These are phyloP conservation scores for Penicillium sp. DNA, from an alignment of 2,329 filamentous ascomycete species.

Conservation along the genomic window DNA sequence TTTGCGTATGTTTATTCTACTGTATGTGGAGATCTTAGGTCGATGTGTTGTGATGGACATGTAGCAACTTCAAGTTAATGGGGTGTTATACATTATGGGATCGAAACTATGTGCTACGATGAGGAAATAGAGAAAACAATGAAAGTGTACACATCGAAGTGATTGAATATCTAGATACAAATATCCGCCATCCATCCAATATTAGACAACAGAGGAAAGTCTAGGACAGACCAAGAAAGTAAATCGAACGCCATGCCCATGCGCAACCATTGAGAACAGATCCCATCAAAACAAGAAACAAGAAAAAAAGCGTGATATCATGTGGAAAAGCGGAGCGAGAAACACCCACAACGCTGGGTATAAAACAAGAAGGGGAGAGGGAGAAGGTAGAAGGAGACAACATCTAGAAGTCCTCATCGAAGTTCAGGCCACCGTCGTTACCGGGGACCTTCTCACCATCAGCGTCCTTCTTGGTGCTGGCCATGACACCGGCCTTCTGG, in stretches of 20 bases:
- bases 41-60: not conserved
- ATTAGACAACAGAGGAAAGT: constrained; percentile 16
- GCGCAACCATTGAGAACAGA: constrained; percentile 30
- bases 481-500: constrained; percentile 99
- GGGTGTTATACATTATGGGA: too few relatives aligned
- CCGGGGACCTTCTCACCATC: constrained; percentile 45
- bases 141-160: constrained; percentile 9
- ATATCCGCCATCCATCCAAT: constrained; percentile 22
- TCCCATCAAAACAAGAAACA: constrained; percentile 25
- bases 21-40: not conserved
- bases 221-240: constrained; percentile 12
- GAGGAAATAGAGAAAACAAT: not conserved
- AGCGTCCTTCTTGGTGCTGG: constrained; percentile 73
- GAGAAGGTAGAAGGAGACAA: not conserved
- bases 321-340: constrained; percentile 20
- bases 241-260: constrained; percentile 35
- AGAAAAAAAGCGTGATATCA: constrained; percentile 27
- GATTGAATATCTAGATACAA: constrained; percentile 24
- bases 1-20: not conserved
- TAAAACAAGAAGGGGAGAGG: constrained; percentile 20
- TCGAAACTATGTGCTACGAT: too few relatives aligned
- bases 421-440: constrained; percentile 72
- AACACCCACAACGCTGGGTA: constrained; percentile 19
- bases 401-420: constrained; percentile 93
- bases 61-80: not conserved